A percentile compares a stretch with the other conserved stretches of the same genome.
Conservation (phyloP, 441 rosid species). For the Viola pubescens region DNA sequence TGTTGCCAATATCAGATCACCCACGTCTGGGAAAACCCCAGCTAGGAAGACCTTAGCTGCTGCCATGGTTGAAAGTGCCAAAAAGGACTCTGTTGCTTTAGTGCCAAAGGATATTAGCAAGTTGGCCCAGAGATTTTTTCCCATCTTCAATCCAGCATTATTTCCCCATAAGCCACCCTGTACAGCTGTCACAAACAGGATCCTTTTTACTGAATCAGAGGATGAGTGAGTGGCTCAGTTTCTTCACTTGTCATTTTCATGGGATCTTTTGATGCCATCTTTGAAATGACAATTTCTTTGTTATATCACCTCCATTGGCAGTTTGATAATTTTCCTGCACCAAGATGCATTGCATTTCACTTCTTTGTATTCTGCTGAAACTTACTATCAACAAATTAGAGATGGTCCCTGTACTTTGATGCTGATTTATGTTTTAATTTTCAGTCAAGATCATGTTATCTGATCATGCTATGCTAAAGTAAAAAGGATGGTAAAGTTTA, state of each 20-base stretch:
- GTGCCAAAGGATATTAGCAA: constrained; percentile 84
- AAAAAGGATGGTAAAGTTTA: no score
- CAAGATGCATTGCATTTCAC: no score
- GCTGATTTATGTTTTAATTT: no score
- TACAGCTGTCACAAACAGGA: constrained; percentile 61
- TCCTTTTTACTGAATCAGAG: constrained; percentile 93
- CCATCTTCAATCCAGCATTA: constrained; percentile 57
- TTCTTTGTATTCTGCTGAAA: no score
- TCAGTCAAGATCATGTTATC: no score
- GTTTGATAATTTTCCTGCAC: no score
- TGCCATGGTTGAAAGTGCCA: constrained; percentile 74
- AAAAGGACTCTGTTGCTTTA: constrained; percentile 78
- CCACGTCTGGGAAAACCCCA: constrained; percentile 43
- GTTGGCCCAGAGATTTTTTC: constrained; percentile 59
- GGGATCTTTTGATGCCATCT: no score
- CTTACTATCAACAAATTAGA: no score
- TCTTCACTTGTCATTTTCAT: constrained; percentile 8
- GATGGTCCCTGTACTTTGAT: no score
- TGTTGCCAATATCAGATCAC: constrained; percentile 22
- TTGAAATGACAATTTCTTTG: no score
- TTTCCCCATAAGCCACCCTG: constrained; percentile 95
- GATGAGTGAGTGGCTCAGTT: constrained; percentile 71
- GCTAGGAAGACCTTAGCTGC: constrained; percentile 82
- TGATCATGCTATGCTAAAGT: no score
- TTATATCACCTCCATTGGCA: no score